Percentiles rank a stretch among this genome's conserved stretches.
Conservation (phyloP, 192 early-diverging fungal species). For the Rhizophagus clarus region DNA sequence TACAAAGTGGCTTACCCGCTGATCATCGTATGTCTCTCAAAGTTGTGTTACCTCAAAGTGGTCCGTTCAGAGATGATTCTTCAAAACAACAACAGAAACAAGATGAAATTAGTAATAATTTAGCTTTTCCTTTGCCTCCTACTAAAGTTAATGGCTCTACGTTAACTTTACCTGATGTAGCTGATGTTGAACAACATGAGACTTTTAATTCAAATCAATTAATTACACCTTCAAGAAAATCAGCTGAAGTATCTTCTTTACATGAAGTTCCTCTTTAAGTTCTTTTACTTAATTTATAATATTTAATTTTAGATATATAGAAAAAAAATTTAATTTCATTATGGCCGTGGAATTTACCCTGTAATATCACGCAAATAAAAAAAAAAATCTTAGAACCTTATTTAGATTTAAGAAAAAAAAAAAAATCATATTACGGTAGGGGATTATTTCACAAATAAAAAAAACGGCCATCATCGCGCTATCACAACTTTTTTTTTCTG, state of each 20-base stretch:
- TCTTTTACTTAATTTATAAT: neutral
- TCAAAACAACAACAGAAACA: neutral
- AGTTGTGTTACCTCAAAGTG: neutral
- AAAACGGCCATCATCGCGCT: no score
- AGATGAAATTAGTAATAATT: neutral
- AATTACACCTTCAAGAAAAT: neutral
- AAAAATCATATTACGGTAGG: no score
- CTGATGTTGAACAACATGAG: neutral
- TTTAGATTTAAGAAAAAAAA: no score
- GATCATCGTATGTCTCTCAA: neutral
- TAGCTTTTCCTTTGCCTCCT: neutral
- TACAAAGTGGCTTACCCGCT: neutral
- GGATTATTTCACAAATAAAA: no score
- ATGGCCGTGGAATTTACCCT: neutral
- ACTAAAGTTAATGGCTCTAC: neutral
- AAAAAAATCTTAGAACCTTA: no score
- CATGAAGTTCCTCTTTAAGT: conserved; percentile 12
- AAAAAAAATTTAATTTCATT: neutral
- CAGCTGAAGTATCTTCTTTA: neutral
- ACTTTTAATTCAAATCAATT: neutral
- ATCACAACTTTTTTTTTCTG: no score
- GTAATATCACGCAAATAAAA: no score
- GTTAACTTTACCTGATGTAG: neutral
- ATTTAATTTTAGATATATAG: neutral
- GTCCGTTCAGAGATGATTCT: neutral